A percentile compares a stretch with the other conserved stretches of the same genome.
phyloP scores from a whole-genome alignment of 345 rosid genomes.

The Bruguiera parviflora region DNA sequence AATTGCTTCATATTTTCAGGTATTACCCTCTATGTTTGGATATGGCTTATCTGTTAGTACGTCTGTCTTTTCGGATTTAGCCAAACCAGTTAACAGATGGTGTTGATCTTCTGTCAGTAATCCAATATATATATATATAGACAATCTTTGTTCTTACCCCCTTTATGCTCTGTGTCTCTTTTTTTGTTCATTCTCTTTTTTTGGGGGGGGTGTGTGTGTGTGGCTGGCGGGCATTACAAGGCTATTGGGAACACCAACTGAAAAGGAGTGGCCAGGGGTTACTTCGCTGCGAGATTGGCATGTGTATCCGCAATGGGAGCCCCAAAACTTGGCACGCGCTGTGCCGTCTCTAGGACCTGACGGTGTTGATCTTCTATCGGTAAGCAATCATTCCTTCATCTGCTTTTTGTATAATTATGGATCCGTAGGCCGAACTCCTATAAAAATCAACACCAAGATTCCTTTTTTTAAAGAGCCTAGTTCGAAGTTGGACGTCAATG shows the following conservation, averaged over 20 bases:
- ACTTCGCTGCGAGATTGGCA: constrained; percentile 84
- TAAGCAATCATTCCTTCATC: constrained; percentile 21
- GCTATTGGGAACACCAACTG: constrained; percentile 85
- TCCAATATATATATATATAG: not conserved
- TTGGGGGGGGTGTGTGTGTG: not conserved
- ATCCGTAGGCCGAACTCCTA: too few species aligned
- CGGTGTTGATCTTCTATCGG: constrained; percentile 85
- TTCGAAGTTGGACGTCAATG: too few species aligned
- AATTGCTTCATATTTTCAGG: constrained; percentile 93
- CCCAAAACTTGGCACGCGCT: constrained; percentile 61
- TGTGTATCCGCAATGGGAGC: constrained; percentile 80
- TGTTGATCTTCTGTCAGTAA: too few species aligned
- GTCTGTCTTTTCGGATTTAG: not conserved
- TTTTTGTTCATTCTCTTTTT: too few species aligned
- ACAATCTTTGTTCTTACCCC: not conserved
- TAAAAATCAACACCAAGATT: too few species aligned
- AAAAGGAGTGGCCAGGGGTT: constrained; percentile 87
- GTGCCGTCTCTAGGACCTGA: constrained; percentile 73
- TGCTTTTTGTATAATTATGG: not conserved
- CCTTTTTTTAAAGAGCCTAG: too few species aligned
- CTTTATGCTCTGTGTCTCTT: not conserved
- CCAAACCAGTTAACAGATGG: too few species aligned
- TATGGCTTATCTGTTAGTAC: not conserved
- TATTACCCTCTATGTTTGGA: constrained; percentile 3
- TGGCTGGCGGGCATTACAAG: constrained; percentile 25